A percentile compares a stretch with the other conserved stretches of the same genome.
phyloP scores from a whole-genome alignment of 352 stramenopile genomes.

The Phytopythium kandeliae region DNA sequence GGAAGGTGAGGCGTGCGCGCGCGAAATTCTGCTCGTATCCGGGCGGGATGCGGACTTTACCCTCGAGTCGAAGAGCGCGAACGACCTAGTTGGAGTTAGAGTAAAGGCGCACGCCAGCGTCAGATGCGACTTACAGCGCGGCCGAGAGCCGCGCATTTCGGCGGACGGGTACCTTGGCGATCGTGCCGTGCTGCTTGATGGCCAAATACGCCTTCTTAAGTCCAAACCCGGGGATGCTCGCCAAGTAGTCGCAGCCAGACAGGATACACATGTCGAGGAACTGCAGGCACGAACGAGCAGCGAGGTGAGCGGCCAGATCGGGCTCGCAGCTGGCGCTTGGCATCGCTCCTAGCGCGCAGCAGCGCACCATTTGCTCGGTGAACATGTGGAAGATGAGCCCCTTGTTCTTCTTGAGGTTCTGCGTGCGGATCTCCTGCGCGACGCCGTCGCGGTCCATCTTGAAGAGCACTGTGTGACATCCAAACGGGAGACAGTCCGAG shows the following conservation, averaged over 20 bases:
- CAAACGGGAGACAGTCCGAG: conserved; percentile 93
- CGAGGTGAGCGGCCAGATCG: too few relatives aligned
- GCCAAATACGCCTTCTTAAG: conserved; percentile 74
- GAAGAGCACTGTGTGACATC: conserved; percentile 91
- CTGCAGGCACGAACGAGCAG: conserved; percentile 16
- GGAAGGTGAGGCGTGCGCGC: conserved; percentile 58
- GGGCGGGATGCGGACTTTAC: conserved; percentile 42
- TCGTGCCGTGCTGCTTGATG: conserved; percentile 68
- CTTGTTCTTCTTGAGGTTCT: conserved; percentile 72
- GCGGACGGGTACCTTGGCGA: conserved; percentile 35
- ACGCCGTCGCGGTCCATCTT: conserved; percentile 91
- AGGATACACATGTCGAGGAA: conserved; percentile 91
- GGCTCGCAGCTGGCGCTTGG: too few relatives aligned
- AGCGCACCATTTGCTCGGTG: conserved; percentile 82
- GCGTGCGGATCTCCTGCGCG: conserved; percentile 79
- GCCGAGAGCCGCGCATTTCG: too few relatives aligned
- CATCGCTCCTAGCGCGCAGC: too few relatives aligned
- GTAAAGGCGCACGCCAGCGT: too few relatives aligned
- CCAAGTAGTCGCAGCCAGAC: conserved; percentile 87
- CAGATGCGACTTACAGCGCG: too few relatives aligned
- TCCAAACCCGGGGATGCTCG: conserved; percentile 75
- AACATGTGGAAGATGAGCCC: conserved; percentile 74
- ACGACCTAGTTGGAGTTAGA: too few relatives aligned
- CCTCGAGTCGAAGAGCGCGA: conserved; percentile 51
- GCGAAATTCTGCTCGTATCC: conserved; percentile 64